These are phyloP conservation scores for Kodamaea alishanica DNA, from an alignment of 1,139 yeast species.

Conservation along the genomic window DNA sequence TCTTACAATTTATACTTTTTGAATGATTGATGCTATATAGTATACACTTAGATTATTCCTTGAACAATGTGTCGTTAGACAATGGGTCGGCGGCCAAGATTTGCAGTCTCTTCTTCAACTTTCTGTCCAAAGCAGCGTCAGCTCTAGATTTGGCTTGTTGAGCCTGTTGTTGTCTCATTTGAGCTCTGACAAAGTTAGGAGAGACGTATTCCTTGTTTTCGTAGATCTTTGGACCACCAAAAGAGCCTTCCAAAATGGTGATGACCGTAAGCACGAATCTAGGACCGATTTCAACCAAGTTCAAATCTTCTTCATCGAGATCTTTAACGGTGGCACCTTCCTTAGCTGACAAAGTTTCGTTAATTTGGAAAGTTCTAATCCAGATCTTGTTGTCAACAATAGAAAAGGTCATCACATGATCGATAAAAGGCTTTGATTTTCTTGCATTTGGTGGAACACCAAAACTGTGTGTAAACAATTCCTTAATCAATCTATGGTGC, in stretches of 20 bases:
- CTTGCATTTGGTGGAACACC: constrained; percentile 98
- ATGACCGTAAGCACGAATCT: constrained; percentile 91
- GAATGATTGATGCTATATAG: too few species aligned
- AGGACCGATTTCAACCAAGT: constrained; percentile 94
- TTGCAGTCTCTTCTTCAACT: constrained; percentile 70
- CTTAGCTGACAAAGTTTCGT: constrained; percentile 60
- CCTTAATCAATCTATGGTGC: constrained; percentile 75
- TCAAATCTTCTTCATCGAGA: constrained; percentile 49
- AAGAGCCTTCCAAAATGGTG: constrained; percentile 91
- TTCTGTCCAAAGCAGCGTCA: constrained; percentile 74
- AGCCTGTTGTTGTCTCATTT: constrained; percentile 75
- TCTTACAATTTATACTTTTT: too few species aligned
- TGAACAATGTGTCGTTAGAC: constrained; percentile 74
- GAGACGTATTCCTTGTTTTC: constrained; percentile 96
- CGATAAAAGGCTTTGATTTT: constrained; percentile 90
- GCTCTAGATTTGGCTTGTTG: constrained; percentile 73
- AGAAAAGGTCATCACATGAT: constrained; percentile 90
- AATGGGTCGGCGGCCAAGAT: constrained; percentile 80
- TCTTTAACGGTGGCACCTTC: constrained; percentile 43
- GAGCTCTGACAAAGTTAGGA: constrained; percentile 94
- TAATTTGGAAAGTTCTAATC: constrained; percentile 93
- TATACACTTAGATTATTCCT: constrained; percentile 23
- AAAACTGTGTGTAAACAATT: constrained; percentile 77
- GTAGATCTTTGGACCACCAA: constrained; percentile 96
- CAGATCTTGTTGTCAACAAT: constrained; percentile 92